Base-by-base conservation (phyloP, 179 eudicot species). In the Drosera spatulata region DNA sequence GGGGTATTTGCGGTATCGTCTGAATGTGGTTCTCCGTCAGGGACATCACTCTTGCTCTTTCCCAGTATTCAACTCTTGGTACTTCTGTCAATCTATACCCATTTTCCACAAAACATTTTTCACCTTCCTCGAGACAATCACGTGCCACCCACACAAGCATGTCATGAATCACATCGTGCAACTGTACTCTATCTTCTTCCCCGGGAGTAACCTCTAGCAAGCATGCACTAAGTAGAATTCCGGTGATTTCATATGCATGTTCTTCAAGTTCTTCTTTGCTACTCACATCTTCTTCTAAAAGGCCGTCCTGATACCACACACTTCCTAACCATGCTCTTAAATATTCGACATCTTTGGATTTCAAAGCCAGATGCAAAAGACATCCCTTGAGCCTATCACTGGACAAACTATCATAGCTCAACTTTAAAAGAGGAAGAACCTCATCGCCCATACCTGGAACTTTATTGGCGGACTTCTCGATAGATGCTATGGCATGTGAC, bases 401-500 rank as follows among this genome's bases (percentile, higher is more conserved):
- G 4, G 39, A 39, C 39, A 72, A 43, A 59, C 56, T 47, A 41
- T 67, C 76, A 63, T 58, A 66, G 59, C 76, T 72, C 33, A 72
- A 66, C 58, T 60, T 62, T 22, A 72, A 53, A 51, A 59, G 58
- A 42, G 62, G 47, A 59, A 72, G 62, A 2, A 72, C 76, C 41
- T 42, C 57, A 5, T 58, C 76, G 48, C 10, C 59, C 76, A 72
- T 72, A 58, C 76, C 71, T 72, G 60, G 10, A 42, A 72, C 58
- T 45, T 56, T 59, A 9, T 65, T 53, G 1, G 76, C 67, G 3
- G 55, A 55, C 13, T 58, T 56, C 39, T 12, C 59, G 10, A 72
- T 50, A 49, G 58, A 11, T 46, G 48, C 47, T 2, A 59, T 50
- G 5, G 72, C 66, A 5, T 66, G 50, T 53, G 55, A n/a, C 76